Evolutionary conservation across 208 protist genomes (phyloP).

Genomic region (Giardia duodenalis): DNA sequence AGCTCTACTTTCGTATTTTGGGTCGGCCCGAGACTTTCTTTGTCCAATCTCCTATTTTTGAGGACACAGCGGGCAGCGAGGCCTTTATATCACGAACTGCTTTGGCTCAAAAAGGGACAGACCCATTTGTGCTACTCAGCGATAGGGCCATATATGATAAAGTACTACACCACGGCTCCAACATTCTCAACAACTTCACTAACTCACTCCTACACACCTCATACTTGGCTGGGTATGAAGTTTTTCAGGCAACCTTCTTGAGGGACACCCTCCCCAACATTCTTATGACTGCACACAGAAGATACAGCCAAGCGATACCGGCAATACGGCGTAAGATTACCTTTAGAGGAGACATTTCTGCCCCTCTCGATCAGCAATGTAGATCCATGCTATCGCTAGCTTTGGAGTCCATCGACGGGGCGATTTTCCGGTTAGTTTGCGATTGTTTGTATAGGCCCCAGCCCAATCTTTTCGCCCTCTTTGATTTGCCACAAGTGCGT

Average conservation of each 20-base stretch:
- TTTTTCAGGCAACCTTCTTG: not conserved
- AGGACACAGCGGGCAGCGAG: not conserved
- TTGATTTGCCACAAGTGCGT: not conserved
- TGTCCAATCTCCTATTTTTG: not conserved
- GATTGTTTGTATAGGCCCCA: not conserved
- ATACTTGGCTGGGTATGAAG: not conserved
- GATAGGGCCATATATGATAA: not conserved
- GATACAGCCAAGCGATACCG: not conserved
- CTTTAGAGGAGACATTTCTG: not conserved
- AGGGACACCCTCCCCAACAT: not conserved
- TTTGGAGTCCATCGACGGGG: not conserved
- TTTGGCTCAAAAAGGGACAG: not conserved
- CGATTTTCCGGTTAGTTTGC: not conserved
- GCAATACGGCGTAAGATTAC: not conserved
- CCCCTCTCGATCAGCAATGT: not conserved
- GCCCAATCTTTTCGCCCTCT: not conserved
- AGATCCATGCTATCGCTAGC: not conserved
- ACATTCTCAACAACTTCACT: not conserved
- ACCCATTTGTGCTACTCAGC: not conserved
- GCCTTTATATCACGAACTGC: not conserved
- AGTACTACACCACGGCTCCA: not conserved
- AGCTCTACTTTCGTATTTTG: not conserved
- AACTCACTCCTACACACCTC: not conserved
- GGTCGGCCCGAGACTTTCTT: not conserved
- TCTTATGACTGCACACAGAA: not conserved